Conservation (phyloP, 1,284 basidiomycete species). For the Xerocomus cyaneibrunnescens region DNA sequence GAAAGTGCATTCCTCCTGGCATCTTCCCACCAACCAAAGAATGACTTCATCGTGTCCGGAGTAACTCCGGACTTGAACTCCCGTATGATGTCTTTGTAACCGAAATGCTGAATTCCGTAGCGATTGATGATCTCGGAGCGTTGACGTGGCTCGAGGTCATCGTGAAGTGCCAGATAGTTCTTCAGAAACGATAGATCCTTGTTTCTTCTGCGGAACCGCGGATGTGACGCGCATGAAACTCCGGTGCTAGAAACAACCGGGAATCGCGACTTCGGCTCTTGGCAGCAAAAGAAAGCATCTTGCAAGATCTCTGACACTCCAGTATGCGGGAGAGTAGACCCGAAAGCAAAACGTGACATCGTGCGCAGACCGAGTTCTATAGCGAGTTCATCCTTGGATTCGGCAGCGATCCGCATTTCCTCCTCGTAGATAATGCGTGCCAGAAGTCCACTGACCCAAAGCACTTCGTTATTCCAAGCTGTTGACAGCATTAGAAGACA, state of each 20-base stretch:
- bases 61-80: constrained; percentile 52
- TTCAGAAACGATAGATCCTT: constrained; percentile 10
- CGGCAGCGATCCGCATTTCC: constrained; percentile 53
- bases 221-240: constrained; percentile 36
- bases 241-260: constrained; percentile 67
- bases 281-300: constrained; percentile 73
- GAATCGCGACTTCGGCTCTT: constrained; percentile 19
- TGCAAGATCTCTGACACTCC: constrained; percentile 77
- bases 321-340: constrained; percentile 77
- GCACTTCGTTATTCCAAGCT: constrained; percentile 88
- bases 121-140: constrained; percentile 49
- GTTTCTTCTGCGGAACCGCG: constrained; percentile 1
- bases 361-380: constrained; percentile 68
- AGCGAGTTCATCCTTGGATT: constrained; percentile 45
- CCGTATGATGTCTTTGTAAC: constrained; percentile 78
- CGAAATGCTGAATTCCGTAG: constrained; percentile 69
- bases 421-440: constrained; percentile 84
- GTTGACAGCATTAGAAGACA: background rate
- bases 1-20: background rate
- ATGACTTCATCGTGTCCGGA: constrained; percentile 74
- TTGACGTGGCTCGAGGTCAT: constrained; percentile 40
- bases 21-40: constrained; percentile 85
- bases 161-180: constrained; percentile 11
- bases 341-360: constrained; percentile 86
- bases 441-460: constrained; percentile 80